phyloP scores from a whole-genome alignment of 768 basidiomycete genomes.

The Serendipita indica region DNA sequence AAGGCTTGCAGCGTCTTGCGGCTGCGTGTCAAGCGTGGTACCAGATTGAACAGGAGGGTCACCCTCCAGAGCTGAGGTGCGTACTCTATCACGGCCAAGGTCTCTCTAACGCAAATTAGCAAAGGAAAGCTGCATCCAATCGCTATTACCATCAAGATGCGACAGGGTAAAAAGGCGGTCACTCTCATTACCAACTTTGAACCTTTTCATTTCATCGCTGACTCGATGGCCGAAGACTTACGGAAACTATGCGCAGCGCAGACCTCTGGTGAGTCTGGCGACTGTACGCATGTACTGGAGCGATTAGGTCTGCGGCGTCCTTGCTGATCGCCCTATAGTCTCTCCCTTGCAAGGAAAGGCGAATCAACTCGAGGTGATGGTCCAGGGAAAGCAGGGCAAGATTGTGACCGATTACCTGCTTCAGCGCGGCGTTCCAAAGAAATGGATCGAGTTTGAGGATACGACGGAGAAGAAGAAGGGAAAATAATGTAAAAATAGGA shows the following conservation, averaged over 20 bases:
- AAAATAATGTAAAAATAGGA: not conserved
- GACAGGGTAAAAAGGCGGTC: slow-evolving; percentile 64
- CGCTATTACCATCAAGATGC: slow-evolving; percentile 47
- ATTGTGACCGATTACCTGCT: slow-evolving; percentile 51
- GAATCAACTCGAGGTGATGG: slow-evolving; percentile 50
- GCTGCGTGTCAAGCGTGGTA: slow-evolving; percentile 69
- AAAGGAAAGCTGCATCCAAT: slow-evolving; percentile 67
- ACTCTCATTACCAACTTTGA: slow-evolving; percentile 73
- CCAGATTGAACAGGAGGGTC: slow-evolving; percentile 39
- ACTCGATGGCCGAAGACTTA: slow-evolving; percentile 65
- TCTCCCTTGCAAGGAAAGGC: slow-evolving; percentile 44
- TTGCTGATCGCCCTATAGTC: slow-evolving; percentile 27
- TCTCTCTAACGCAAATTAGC: slow-evolving; percentile 26
- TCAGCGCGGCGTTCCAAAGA: slow-evolving; percentile 60
- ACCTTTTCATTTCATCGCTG: slow-evolving; percentile 51
- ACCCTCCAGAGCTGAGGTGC: slow-evolving; percentile 45
- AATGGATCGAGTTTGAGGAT: slow-evolving; percentile 54
- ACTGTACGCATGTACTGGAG: slow-evolving; percentile 2
- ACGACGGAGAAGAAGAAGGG: slow-evolving; percentile 16
- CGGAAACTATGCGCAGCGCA: slow-evolving; percentile 63
- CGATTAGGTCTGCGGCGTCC: not conserved
- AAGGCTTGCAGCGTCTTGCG: slow-evolving; percentile 37
- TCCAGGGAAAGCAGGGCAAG: slow-evolving; percentile 72
- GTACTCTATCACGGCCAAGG: slow-evolving; percentile 17
- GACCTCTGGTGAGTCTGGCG: slow-evolving; percentile 43